Conservation (phyloP, 2,329 filamentous ascomycete species). For the Saccharata proteae region DNA sequence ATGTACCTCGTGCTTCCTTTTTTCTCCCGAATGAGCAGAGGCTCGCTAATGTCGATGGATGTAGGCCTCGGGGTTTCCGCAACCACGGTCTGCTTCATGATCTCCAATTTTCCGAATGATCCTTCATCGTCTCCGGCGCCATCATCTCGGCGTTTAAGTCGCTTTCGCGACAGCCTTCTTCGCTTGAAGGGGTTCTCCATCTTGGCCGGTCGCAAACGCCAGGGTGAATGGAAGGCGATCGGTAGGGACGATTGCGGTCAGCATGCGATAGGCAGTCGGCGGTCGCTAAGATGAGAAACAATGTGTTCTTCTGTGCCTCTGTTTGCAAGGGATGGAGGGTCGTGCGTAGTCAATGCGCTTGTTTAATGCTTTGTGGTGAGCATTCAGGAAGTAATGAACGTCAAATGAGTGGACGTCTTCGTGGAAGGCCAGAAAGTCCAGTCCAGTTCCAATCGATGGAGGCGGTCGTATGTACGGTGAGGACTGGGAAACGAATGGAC, state of each 20-base stretch:
- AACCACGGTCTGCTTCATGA: conserved; percentile 10
- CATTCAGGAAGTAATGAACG: conserved; percentile 5
- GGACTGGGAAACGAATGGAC: conserved; percentile 27
- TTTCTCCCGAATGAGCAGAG: conserved; percentile 13
- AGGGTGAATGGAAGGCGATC: too few species aligned
- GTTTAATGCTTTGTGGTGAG: background rate
- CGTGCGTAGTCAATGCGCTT: background rate
- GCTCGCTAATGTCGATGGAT: conserved; percentile 10
- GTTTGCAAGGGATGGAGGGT: too few species aligned
- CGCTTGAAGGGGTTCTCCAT: conserved; percentile 21
- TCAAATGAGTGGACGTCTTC: conserved; percentile 22
- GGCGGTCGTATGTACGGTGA: conserved; percentile 12
- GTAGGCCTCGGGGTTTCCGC: conserved; percentile 11
- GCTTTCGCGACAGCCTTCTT: conserved; percentile 15
- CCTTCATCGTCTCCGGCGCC: conserved; percentile 7
- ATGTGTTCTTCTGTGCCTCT: too few species aligned
- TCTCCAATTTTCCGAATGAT: conserved; percentile 9
- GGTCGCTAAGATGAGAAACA: too few species aligned
- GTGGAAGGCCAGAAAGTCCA: conserved; percentile 17
- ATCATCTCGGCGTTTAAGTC: conserved; percentile 14
- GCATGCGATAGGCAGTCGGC: too few species aligned
- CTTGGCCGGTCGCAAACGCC: conserved; percentile 4
- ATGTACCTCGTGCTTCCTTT: conserved; percentile 14
- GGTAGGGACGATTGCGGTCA: too few species aligned
- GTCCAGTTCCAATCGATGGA: conserved; percentile 30